Base-by-base conservation (phyloP, 192 early-diverging fungal species). In the Mycoemilia scoparia region DNA sequence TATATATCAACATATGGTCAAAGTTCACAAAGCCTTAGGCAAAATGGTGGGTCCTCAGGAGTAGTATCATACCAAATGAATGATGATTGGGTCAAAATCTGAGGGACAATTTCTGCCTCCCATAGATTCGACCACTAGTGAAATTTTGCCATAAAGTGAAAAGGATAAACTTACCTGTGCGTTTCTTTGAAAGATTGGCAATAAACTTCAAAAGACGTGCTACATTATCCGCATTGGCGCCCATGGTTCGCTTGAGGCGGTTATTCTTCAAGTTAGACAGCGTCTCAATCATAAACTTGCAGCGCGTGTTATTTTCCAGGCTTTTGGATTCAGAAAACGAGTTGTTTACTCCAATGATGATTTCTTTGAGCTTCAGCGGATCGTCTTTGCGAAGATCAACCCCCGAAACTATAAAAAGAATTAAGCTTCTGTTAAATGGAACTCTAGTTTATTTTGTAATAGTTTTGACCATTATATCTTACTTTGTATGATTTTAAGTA, bases 281-380 rank as follows among this genome's bases (percentile, higher is more conserved):
- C n/a, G 77, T 88, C 51, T 98, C 93, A 21, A 96, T 52, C 86
- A 98, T 84, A 49, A 92, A 98, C 49, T 80, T 81, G 32, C 73
- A 69, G 29, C 93, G 73, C 21, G 52, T 49, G 8, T 47, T 32
- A 54, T 73, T 11, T 57, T 63, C 29, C 7, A 22, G 34, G 7
- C 49, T 40, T n/a, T 45, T 40, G 4, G 27, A 41, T 9, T 40
- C 34, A 12, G 39, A 34, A 13, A 54, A 57, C n/a, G 43, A 34
- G 17, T 66, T 51, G 29, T 40, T 50, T 14, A 55, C 51, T 35
- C 53, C 30, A 8, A 51, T 43, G 36, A 96, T 79, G 38, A 95
- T 86, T 31, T 92, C 84, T 55, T 92, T 92, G 21, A 98, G 60
- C 2, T 82, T 69, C 8, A 73, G 52, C 12, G 93, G 89, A 49